Conservation (phyloP, 768 basidiomycete genomes). For the Collybia nuda region DNA sequence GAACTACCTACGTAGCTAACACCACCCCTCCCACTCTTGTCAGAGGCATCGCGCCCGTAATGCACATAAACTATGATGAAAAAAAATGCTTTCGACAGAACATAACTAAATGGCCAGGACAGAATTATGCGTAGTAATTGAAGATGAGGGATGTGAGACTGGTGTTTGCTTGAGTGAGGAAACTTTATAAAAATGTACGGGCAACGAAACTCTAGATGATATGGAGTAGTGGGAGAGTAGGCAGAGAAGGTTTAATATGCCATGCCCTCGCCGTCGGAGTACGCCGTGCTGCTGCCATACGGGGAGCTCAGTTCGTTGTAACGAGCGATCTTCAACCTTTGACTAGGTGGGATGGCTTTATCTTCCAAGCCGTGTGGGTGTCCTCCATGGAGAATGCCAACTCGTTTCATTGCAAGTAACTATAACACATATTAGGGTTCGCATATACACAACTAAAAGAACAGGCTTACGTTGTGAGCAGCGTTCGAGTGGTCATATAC, state of each 20-base stretch:
- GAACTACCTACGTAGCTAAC: too few species aligned
- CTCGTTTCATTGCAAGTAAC: slow-evolving; percentile 66
- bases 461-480: slow-evolving; percentile 68
- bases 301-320: slow-evolving; percentile 59
- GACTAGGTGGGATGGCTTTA: slow-evolving; percentile 68
- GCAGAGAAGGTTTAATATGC: slow-evolving; percentile 7
- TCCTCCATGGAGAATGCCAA: slow-evolving; percentile 62
- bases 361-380: slow-evolving; percentile 59
- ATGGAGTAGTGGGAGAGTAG: background rate
- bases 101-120: too few species aligned
- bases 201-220: background rate
- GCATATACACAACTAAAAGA: background rate
- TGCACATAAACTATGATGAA: too few species aligned
- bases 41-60: too few species aligned
- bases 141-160: too few species aligned
- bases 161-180: too few species aligned
- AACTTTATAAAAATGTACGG: too few species aligned
- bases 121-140: too few species aligned
- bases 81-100: too few species aligned
- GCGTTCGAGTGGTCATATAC: slow-evolving; percentile 82
- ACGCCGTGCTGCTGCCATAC: slow-evolving; percentile 52
- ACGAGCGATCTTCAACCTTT: slow-evolving; percentile 68
- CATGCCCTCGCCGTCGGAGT: slow-evolving; percentile 58
- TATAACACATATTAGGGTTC: slow-evolving; percentile 16
- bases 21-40: too few species aligned